Conservation (phyloP, 2,329 filamentous ascomycete genomes). For the Penicillium vulpinum region DNA sequence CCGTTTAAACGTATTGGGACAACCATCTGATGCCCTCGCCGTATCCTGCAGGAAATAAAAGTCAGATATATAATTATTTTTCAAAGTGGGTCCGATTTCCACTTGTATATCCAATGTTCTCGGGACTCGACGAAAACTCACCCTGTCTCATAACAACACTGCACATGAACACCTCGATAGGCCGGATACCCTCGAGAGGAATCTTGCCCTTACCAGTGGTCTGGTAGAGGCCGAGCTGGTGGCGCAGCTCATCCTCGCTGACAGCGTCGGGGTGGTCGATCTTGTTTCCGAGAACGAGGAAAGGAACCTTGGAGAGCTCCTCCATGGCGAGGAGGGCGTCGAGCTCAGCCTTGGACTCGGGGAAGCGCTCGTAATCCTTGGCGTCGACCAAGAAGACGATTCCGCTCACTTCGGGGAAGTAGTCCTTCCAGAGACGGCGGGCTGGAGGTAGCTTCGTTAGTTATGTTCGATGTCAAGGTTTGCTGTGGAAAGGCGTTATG, state of each 20-base stretch:
- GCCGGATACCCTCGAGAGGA: conserved; percentile 84
- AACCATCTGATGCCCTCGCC: conserved; percentile 90
- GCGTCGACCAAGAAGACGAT: conserved; percentile 98
- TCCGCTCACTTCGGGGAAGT: conserved; percentile 93
- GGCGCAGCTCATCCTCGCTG: conserved; percentile 90
- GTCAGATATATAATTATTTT: background rate
- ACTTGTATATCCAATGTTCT: background rate
- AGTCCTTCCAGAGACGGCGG: conserved; percentile 92
- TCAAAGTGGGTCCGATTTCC: background rate
- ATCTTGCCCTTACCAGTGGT: conserved; percentile 96
- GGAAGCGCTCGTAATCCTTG: conserved; percentile 92
- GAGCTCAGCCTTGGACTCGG: conserved; percentile 94
- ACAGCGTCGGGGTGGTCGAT: conserved; percentile 97
- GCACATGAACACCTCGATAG: conserved; percentile 99
- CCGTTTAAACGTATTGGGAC: conserved; percentile 79
- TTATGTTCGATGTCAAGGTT: background rate
- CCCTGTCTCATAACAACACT: conserved; percentile 97
- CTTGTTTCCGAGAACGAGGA: conserved; percentile 97
- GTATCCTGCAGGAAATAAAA: conserved; percentile 59
- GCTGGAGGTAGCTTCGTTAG: conserved; percentile 51
- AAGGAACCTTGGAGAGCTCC: conserved; percentile 91
- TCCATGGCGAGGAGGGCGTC: conserved; percentile 96
- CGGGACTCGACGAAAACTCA: conserved; percentile 42
- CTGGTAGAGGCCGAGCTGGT: conserved; percentile 90
- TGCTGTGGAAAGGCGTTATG: background rate